phyloP scores from a whole-genome alignment of 192 early-diverging fungal genomes.

The Pilobolus umbonatus region DNA sequence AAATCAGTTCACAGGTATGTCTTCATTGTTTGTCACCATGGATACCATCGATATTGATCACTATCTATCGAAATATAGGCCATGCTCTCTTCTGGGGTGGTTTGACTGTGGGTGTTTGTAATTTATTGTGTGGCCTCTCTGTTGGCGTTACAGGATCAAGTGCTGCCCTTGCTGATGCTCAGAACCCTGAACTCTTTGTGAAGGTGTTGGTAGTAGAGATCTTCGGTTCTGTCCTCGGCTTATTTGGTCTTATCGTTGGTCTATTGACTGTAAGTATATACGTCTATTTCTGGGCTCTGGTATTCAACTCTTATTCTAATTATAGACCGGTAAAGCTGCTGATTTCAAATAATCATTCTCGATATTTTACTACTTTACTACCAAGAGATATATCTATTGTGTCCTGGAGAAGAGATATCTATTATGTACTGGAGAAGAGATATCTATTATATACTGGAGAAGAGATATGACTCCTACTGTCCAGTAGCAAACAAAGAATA shows the following conservation, averaged over 20 bases:
- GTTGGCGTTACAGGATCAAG: slow-evolving; percentile 92
- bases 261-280: slow-evolving; percentile 62
- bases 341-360: slow-evolving; percentile 28
- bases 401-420: no score
- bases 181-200: slow-evolving; percentile 91
- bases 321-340: slow-evolving; percentile 35
- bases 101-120: slow-evolving; percentile 89
- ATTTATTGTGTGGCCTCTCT: slow-evolving; percentile 88
- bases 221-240: slow-evolving; percentile 91
- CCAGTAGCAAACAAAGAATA: no score
- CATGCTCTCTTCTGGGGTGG: slow-evolving; percentile 95
- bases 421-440: no score
- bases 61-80: no score
- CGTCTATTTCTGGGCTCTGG: neutral
- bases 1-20: slow-evolving; percentile 79
- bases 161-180: slow-evolving; percentile 94
- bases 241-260: slow-evolving; percentile 96
- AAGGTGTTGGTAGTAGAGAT: slow-evolving; percentile 98
- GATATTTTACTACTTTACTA: slow-evolving; percentile 4
- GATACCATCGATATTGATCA: no score
- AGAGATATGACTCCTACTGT: no score
- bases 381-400: no score
- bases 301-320: neutral
- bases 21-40: no score
- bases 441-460: no score